Conservation (phyloP, 139 green algal species). For the Chlamydomonas sp. region DNA sequence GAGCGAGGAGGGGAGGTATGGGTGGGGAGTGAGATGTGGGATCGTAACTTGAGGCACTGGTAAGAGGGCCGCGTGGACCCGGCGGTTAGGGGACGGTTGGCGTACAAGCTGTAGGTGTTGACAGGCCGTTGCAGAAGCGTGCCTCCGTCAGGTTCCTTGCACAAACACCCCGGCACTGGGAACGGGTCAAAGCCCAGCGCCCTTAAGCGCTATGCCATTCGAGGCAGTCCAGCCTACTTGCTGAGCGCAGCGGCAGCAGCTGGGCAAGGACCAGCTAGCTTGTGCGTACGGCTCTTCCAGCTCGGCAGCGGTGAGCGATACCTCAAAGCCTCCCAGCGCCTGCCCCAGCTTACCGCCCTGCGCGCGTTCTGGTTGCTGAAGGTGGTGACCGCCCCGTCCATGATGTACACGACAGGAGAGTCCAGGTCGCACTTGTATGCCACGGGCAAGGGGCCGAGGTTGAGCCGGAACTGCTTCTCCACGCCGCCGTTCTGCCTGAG, state of each 20-base stretch:
- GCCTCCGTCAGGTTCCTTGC: too few species aligned
- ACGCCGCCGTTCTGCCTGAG: constrained; percentile 63
- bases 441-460: constrained; percentile 78
- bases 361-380: constrained; percentile 57
- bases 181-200: too few species aligned
- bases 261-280: too few species aligned
- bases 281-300: not conserved
- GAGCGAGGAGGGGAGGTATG: not conserved
- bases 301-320: not conserved
- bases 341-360: constrained; percentile 15
- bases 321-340: not conserved
- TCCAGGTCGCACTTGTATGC: constrained; percentile 82
- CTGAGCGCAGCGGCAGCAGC: not conserved
- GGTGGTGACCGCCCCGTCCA: constrained; percentile 76
- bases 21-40: not conserved
- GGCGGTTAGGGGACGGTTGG: too few species aligned
- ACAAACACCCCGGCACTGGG: too few species aligned
- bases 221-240: too few species aligned
- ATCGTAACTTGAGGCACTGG: too few species aligned
- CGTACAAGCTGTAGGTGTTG: too few species aligned
- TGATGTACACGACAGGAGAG: constrained; percentile 75
- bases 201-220: too few species aligned
- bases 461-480: constrained; percentile 80
- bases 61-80: too few species aligned
- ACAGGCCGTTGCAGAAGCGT: too few species aligned